Conservation (phyloP, 768 basidiomycete species). For the Leccinum truebloodii region DNA sequence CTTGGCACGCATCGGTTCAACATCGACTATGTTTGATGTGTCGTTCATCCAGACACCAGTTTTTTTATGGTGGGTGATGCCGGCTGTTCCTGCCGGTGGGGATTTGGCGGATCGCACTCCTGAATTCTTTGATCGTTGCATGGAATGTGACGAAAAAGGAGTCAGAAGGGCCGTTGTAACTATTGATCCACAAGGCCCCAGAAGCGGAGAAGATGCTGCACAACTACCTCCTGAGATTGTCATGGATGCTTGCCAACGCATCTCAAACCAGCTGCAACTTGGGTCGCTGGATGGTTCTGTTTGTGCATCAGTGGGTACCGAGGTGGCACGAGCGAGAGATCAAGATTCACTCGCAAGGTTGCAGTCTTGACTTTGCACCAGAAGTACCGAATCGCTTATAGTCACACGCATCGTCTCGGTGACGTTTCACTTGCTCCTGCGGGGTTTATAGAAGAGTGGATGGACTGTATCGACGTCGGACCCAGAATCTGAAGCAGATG, state of each 20-base stretch:
- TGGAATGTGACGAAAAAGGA: slow-evolving; percentile 43
- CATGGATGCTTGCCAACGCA: slow-evolving; percentile 69
- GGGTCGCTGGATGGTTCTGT: too few relatives aligned
- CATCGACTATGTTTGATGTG: too few relatives aligned
- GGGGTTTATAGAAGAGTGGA: slow-evolving; percentile 1
- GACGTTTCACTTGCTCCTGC: background rate
- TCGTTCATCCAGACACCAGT: too few relatives aligned
- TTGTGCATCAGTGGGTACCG: background rate
- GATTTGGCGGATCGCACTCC: slow-evolving; percentile 64
- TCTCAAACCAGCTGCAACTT: background rate
- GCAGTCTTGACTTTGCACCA: background rate
- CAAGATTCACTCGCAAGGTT: slow-evolving; percentile 14
- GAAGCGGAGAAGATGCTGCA: slow-evolving; percentile 35
- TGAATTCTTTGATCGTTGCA: slow-evolving; percentile 42
- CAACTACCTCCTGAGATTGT: slow-evolving; percentile 61
- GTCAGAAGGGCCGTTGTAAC: slow-evolving; percentile 15
- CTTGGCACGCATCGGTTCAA: too few relatives aligned
- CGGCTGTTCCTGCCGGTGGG: slow-evolving; percentile 76
- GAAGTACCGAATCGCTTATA: background rate
- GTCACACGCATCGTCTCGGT: background rate
- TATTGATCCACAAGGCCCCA: slow-evolving; percentile 49
- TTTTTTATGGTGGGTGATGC: too few relatives aligned
- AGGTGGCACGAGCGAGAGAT: slow-evolving; percentile 21
- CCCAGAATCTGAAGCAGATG: background rate
- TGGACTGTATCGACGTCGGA: slow-evolving; percentile 1